Evolutionary conservation across 1,139 yeast genomes (phyloP).

Genomic region (Citeromyces hawaiiensis): DNA sequence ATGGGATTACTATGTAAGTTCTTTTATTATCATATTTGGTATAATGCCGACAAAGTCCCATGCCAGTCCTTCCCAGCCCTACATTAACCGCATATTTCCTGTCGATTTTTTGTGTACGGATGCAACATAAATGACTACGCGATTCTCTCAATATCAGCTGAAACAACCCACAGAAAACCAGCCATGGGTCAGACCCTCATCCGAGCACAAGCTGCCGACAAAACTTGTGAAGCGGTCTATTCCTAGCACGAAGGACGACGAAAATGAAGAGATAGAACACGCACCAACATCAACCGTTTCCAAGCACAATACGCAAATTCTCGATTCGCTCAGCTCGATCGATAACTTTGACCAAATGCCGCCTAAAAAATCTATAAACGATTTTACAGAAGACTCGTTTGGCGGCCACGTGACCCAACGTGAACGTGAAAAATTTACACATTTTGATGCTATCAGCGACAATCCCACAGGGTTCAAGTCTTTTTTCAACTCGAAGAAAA

Average conservation of each 20-base stretch:
- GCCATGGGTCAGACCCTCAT: not conserved
- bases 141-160: slow-evolving; percentile 2
- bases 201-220: not conserved
- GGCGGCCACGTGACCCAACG: slow-evolving; percentile 3
- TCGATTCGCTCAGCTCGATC: slow-evolving; percentile 4
- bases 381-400: slow-evolving; percentile 26
- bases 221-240: not conserved
- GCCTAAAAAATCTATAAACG: slow-evolving; percentile 49
- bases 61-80: too few relatives aligned
- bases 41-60: too few relatives aligned
- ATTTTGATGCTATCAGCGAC: slow-evolving; percentile 1
- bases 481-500: slow-evolving; percentile 8
- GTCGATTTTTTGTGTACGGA: not conserved
- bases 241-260: slow-evolving; percentile 3
- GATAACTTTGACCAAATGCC: slow-evolving; percentile 28
- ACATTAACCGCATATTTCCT: too few relatives aligned
- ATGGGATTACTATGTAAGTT: too few relatives aligned
- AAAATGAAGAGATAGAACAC: slow-evolving; percentile 1
- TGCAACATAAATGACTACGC: not conserved
- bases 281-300: slow-evolving; percentile 2
- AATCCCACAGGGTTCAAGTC: slow-evolving; percentile 5
- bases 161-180: not conserved
- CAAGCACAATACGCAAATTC: slow-evolving; percentile 4
- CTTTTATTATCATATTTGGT: too few relatives aligned
- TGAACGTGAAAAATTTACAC: slow-evolving; percentile 1